These are phyloP conservation scores for Hyaloscypha finlandica DNA, from an alignment of 495 filamentous ascomycete genomes.

Conservation along the genomic window DNA sequence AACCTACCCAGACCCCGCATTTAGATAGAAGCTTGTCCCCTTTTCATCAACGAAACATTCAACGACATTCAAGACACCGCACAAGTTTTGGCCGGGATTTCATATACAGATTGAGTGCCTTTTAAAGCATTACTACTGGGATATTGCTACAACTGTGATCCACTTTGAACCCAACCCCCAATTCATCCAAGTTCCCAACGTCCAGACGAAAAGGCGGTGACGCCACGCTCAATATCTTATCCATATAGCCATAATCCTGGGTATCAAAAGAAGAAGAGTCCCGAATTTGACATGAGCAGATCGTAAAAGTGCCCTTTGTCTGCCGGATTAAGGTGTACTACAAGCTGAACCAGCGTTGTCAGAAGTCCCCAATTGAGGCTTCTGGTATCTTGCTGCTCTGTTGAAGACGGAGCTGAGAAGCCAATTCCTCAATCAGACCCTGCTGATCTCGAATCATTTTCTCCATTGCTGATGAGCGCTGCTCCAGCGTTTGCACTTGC, in stretches of 20 bases:
- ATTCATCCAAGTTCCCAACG: not conserved
- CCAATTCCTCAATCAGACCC: not conserved
- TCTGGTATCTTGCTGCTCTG: not conserved
- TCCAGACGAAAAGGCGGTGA: not conserved
- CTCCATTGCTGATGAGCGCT: not conserved
- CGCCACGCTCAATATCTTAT: not conserved
- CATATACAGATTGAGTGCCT: too few relatives aligned
- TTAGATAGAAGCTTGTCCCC: too few relatives aligned
- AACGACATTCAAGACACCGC: too few relatives aligned
- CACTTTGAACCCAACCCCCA: not conserved
- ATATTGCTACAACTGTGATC: too few relatives aligned
- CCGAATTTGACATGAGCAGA: too few relatives aligned
- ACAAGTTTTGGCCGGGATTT: too few relatives aligned
- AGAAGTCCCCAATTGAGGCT: not conserved
- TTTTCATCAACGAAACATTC: too few relatives aligned
- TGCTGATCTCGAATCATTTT: not conserved
- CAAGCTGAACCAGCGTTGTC: not conserved
- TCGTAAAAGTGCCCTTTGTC: too few relatives aligned
- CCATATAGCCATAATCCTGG: not conserved
- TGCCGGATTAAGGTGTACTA: too few relatives aligned
- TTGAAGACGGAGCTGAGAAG: not conserved
- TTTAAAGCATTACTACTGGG: too few relatives aligned
- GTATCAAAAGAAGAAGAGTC: too few relatives aligned
- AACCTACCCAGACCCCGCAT: too few relatives aligned
- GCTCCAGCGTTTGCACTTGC: not conserved